Evolutionary conservation across 2,329 filamentous ascomycete species (phyloP).

Genomic region (Colletotrichum aenigma): DNA sequence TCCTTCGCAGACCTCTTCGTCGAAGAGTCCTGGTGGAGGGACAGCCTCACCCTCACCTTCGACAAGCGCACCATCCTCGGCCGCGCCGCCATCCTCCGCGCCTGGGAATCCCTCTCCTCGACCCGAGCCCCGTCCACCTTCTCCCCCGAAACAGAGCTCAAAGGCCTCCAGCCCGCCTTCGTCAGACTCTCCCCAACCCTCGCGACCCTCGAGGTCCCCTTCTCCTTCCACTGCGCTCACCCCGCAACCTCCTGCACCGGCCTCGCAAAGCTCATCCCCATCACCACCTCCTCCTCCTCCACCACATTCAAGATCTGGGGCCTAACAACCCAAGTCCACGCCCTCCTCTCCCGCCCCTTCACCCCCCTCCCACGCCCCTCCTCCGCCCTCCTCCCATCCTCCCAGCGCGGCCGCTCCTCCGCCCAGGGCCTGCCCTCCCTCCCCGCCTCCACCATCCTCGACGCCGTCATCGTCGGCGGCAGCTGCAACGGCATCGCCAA

Average conservation of each 20-base stretch:
- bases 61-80: slow-evolving; percentile 16
- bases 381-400: neutral
- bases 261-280: neutral
- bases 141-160: neutral
- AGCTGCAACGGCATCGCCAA: slow-evolving; percentile 13
- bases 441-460: neutral
- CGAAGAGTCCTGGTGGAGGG: slow-evolving; percentile 5
- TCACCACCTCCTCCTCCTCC: neutral
- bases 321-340: neutral
- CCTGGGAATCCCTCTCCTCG: neutral
- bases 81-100: neutral
- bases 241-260: neutral
- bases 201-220: neutral
- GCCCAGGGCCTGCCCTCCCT: slow-evolving; percentile 4
- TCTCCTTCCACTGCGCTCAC: neutral
- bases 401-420: neutral
- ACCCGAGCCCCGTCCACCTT: neutral
- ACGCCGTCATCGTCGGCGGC: slow-evolving; percentile 4
- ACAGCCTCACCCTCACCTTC: slow-evolving; percentile 12
- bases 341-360: neutral
- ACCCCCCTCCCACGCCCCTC: neutral
- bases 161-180: neutral
- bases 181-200: neutral
- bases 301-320: neutral
- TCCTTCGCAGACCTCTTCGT: neutral